phyloP scores from a whole-genome alignment of 2,329 filamentous ascomycete genomes.

The Cladophialophora carrionii region DNA sequence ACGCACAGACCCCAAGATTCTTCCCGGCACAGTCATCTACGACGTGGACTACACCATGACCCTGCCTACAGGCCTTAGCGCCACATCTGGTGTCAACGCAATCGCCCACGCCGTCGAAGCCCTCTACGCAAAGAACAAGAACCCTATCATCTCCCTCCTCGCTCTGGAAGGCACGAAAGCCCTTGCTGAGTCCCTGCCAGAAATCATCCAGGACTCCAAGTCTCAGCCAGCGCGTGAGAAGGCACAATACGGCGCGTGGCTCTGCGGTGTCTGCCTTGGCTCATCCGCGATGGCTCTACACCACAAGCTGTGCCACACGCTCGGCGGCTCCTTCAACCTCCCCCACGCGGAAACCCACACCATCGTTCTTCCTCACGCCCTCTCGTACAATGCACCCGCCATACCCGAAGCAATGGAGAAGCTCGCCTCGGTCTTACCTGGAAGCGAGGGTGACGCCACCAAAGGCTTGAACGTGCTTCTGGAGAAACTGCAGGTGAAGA shows the following conservation, averaged over 20 bases:
- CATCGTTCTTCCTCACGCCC: slow-evolving; percentile 63
- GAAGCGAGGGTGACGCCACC: slow-evolving; percentile 62
- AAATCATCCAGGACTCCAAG: slow-evolving; percentile 53
- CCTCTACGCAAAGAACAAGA: slow-evolving; percentile 64
- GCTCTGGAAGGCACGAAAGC: slow-evolving; percentile 61
- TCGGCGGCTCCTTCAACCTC: slow-evolving; percentile 66
- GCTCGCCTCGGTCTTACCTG: slow-evolving; percentile 59
- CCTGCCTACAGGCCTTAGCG: slow-evolving; percentile 57
- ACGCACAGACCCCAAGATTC: slow-evolving; percentile 60
- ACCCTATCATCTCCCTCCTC: slow-evolving; percentile 62
- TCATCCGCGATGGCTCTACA: slow-evolving; percentile 66
- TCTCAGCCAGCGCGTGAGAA: slow-evolving; percentile 53
- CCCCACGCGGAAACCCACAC: slow-evolving; percentile 69
- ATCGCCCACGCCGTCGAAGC: slow-evolving; percentile 69
- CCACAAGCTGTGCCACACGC: slow-evolving; percentile 68
- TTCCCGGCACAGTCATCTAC: slow-evolving; percentile 65
- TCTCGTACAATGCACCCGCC: slow-evolving; percentile 64
- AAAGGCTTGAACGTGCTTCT: slow-evolving; percentile 61
- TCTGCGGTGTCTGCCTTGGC: slow-evolving; percentile 65
- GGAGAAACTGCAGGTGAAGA: slow-evolving; percentile 57
- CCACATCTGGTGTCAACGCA: slow-evolving; percentile 66
- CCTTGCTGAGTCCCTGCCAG: slow-evolving; percentile 59
- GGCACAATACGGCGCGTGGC: slow-evolving; percentile 67
- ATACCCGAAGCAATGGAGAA: slow-evolving; percentile 58
- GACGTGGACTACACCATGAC: slow-evolving; percentile 66